A percentile compares a stretch with the other conserved stretches of the same genome.
Conservation (phyloP, 2,329 filamentous ascomycete genomes). For the Cercospora brassicicola region DNA sequence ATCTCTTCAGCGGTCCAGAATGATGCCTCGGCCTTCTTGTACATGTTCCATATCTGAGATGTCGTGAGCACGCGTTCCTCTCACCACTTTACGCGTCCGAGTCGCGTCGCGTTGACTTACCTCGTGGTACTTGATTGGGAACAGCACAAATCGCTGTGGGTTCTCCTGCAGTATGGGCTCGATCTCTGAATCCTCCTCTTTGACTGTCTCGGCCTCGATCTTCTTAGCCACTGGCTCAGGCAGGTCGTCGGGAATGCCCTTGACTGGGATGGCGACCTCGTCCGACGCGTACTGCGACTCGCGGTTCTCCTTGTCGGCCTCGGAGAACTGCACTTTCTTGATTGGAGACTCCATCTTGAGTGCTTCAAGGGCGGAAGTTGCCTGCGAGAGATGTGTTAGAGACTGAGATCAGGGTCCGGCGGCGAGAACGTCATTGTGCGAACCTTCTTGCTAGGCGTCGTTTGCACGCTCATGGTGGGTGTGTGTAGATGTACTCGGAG, state of each 20-base stretch:
- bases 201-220: constrained; percentile 54
- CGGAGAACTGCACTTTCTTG: constrained; percentile 82
- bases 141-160: constrained; percentile 91
- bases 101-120: constrained; percentile 64
- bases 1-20: constrained; percentile 99
- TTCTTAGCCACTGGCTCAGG: constrained; percentile 37
- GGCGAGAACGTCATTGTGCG: constrained; percentile 45
- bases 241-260: constrained; percentile 51
- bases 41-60: constrained; percentile 97
- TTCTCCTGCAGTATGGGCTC: constrained; percentile 96
- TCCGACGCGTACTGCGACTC: constrained; percentile 49
- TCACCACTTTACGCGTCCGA: constrained; percentile 50
- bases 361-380: constrained; percentile 79
- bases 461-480: constrained; percentile 59
- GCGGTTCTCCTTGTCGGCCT: constrained; percentile 79
- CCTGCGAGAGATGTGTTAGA: constrained; percentile 57
- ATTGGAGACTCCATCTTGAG: constrained; percentile 90
- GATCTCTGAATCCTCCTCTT: constrained; percentile 65
- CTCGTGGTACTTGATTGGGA: constrained; percentile 99
- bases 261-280: constrained; percentile 58
- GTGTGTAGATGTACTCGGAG: constrained; percentile 22
- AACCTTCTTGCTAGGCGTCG: constrained; percentile 74
- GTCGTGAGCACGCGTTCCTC: constrained; percentile 27
- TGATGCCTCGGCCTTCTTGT: constrained; percentile 99
- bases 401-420: constrained; percentile 38